Conservation (phyloP, 2,329 filamentous ascomycete genomes). For the Paramyrothecium roridum region DNA sequence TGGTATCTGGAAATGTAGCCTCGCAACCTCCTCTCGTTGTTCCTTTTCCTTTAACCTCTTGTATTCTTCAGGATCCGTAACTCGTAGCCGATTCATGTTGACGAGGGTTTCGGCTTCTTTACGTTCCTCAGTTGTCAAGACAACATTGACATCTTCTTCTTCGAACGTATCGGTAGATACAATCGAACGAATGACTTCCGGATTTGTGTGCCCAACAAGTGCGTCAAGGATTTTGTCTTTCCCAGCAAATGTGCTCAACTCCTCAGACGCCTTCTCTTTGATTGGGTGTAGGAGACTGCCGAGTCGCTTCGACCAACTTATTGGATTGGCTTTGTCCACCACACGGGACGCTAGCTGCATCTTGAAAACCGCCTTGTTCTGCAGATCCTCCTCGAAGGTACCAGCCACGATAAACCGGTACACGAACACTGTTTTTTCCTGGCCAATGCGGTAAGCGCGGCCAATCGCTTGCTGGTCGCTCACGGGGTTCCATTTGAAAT, state of each 20-base stretch:
- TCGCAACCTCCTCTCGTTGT: neutral
- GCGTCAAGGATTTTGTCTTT: constrained; percentile 61
- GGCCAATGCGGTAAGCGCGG: constrained; percentile 80
- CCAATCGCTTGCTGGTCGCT: constrained; percentile 86
- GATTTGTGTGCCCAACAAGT: constrained; percentile 34
- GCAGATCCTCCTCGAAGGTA: constrained; percentile 73
- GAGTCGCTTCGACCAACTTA: constrained; percentile 60
- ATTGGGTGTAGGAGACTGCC: constrained; percentile 58
- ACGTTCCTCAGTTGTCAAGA: constrained; percentile 58
- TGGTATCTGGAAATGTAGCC: neutral
- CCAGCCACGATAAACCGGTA: constrained; percentile 78
- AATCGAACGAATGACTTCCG: constrained; percentile 50
- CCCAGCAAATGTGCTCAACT: constrained; percentile 51
- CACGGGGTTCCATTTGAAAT: constrained; percentile 77
- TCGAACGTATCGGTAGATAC: constrained; percentile 71
- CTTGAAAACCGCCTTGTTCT: constrained; percentile 78
- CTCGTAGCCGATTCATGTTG: constrained; percentile 27
- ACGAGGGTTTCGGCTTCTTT: constrained; percentile 46
- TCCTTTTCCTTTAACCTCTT: constrained; percentile 11
- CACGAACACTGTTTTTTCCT: constrained; percentile 76
- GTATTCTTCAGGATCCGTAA: constrained; percentile 28
- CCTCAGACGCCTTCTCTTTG: constrained; percentile 44
- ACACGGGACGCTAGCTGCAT: constrained; percentile 74
- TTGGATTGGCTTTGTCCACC: constrained; percentile 77
- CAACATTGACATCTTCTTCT: constrained; percentile 56